Evolutionary conservation across 805 yeast genomes (phyloP), one percentile per base, ranked within the genome.

Genomic region (Sugiyamaella valdiviana): DNA sequence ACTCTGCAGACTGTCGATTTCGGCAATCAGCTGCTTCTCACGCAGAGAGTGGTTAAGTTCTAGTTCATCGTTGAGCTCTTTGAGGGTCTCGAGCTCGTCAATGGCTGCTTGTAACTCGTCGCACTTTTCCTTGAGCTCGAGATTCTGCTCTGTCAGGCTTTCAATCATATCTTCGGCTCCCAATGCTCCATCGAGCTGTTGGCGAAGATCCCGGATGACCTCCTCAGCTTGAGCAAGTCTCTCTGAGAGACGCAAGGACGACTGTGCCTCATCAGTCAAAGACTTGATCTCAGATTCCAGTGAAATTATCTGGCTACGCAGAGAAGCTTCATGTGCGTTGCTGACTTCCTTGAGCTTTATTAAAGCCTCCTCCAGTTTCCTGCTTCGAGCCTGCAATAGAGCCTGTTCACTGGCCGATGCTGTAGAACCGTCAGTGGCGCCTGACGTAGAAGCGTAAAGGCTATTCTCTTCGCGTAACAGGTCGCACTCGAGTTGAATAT

Each of bases 61-160:
- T 24, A 80, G 62, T 46, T 76, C 76, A 46, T 70, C 75, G 49
- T 77, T 78, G 7, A 81, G 57, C 41, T 72, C 75, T 50, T 76
- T 76, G 17, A 82, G 57, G 44, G 76, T 79, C 40, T 73, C 77
- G 29, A 80, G 63, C 19, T 81, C 84, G 1, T 67, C 67, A 1
- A 80, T 65, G 0, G 77, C 69, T 3, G 53, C 53, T 26, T 68
- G 61, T 17, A 79, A 62, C n/a, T 58, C 62, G 1, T 53, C 54
- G 5, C 77, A 64, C 39, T 69, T 60, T 9, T 58, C 63, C 16
- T 54, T 56, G 17, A 78, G 62, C 21, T 58, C 67, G 6, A 64
- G 45, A 45, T 75, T 75, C 47, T 70, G 54, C 22, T 62, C 63
- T 0, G 74, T 66, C 20, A 74, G 57, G 14, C 57, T 65, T 19